phyloP scores from a whole-genome alignment of 176 grass and related monocot species.

The Carex myosuroides region DNA sequence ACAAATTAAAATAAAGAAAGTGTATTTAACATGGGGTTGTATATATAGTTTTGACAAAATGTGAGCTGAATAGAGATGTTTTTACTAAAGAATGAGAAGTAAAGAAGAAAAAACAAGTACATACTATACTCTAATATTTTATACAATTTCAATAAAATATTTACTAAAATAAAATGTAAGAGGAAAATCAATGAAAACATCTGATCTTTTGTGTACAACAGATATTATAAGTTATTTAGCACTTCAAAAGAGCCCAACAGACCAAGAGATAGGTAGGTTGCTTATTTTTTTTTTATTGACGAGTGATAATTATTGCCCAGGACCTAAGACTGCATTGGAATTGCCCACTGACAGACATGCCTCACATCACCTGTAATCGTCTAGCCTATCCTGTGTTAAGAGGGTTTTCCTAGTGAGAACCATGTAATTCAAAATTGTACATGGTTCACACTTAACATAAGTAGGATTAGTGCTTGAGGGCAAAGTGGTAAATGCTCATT shows the following conservation, averaged over 20 bases:
- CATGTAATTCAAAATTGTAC: background rate
- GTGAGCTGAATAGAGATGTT: too few species aligned
- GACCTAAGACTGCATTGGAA: background rate
- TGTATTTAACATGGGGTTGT: too few species aligned
- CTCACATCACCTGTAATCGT: background rate
- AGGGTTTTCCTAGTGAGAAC: background rate
- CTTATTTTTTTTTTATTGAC: background rate
- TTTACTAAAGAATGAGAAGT: too few species aligned
- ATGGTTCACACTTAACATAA: background rate
- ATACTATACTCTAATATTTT: too few species aligned
- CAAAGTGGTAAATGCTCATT: conserved; percentile 2
- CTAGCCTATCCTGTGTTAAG: background rate
- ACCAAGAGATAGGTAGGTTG: background rate
- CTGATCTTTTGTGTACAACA: background rate
- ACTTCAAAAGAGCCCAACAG: conserved; percentile 1
- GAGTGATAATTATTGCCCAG: background rate
- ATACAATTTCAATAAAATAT: background rate
- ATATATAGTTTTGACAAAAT: too few species aligned
- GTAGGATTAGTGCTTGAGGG: background rate
- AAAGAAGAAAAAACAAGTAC: too few species aligned
- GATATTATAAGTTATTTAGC: background rate
- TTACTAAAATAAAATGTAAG: background rate
- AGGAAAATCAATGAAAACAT: background rate
- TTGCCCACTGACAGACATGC: background rate
- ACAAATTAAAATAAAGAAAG: too few species aligned